Evolutionary conservation across 1,284 basidiomycete species (phyloP), one percentile per base, ranked within the genome.

Genomic region (Thecaphora frezii): DNA sequence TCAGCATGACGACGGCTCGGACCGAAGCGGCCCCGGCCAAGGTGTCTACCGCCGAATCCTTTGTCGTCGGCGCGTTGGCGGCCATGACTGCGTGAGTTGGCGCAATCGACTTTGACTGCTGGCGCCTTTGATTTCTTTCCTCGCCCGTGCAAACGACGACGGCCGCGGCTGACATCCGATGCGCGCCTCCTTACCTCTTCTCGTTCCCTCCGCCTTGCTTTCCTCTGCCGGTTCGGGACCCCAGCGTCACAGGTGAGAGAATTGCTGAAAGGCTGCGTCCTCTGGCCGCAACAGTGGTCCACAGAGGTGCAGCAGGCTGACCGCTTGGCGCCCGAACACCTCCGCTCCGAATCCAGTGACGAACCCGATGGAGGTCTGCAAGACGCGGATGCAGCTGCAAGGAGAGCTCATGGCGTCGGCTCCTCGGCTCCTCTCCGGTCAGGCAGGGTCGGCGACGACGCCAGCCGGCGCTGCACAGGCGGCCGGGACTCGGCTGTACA

Each of bases 401-500:
- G 73, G 73, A 5, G 73, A 75, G 44, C 70, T 75, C 47, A 57
- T 70, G 64, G 59, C 60, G 36, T 44, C 56, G 21, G 55, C 61
- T 10, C 57, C 59, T 10, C 57, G 56, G 12, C 49, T 64, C 14
- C 48, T 60, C 44, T 59, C 58, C 37, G 63, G 49, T 3, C 63
- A 68, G 26, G 30, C 51, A 1, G 65, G 57, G 5, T 63, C 59
- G 16, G 56, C 60, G 22, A 56, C 65, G 25, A 54, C 60, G 5
- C 61, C 59, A 25, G 48, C 61, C 2, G 58, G 58, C 12, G 58
- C 62, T 10, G 53, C 57, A 13, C 40, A 49, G 19, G 64, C 58
- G 10, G 58, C 44, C 10, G 56, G 50, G 14, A 51, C 65, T 9
- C 50, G 67, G 10, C 57, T 97, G 4, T 98, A 97, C 83, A 90